These are phyloP conservation scores for Guadua angustifolia DNA, from an alignment of 176 grass and related monocot species.

Conservation along the genomic window DNA sequence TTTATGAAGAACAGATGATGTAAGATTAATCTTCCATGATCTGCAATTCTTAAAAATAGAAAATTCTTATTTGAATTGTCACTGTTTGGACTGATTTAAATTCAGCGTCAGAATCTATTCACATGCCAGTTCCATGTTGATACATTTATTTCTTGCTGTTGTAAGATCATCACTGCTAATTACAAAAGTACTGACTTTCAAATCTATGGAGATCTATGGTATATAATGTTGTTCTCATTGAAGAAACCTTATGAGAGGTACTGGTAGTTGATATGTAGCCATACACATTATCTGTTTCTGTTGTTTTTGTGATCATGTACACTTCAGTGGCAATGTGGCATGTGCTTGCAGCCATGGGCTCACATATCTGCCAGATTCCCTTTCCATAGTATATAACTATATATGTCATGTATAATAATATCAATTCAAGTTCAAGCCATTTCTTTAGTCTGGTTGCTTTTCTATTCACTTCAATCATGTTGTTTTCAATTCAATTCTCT, in stretches of 20 bases:
- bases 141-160: neutral
- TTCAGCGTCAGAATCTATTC: no score
- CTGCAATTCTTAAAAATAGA: no score
- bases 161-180: neutral
- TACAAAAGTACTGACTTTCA: neutral
- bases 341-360: neutral
- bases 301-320: neutral
- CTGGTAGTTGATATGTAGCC: neutral
- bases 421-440: neutral
- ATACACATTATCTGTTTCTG: neutral
- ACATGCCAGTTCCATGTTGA: constrained; percentile 1
- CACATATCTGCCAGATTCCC: constrained; percentile 58
- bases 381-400: no score
- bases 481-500: neutral
- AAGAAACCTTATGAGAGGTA: neutral
- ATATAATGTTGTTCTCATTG: constrained; percentile 5
- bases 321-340: neutral
- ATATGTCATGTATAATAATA: neutral
- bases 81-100: no score
- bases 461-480: neutral
- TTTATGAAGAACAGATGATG: no score
- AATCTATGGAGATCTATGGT: neutral
- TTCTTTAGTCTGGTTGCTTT: neutral
- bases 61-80: no score
- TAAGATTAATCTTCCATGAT: no score